A percentile compares a stretch with the other conserved stretches of the same genome.
These are phyloP conservation scores for Schoenoplectus triqueter DNA, from an alignment of 202 grass and related monocot genomes.

Conservation along the genomic window DNA sequence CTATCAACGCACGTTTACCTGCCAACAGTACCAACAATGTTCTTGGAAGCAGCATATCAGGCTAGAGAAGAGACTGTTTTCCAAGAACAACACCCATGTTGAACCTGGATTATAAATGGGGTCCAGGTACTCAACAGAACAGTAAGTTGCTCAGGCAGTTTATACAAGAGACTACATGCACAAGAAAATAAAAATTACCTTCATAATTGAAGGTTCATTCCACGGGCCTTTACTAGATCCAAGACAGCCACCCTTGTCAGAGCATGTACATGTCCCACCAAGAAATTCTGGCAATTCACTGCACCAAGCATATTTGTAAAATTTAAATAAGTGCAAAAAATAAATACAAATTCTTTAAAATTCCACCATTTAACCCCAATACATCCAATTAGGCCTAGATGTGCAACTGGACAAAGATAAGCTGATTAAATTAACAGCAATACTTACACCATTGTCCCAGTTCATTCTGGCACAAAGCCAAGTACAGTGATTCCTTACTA, in stretches of 20 bases:
- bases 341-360: neutral
- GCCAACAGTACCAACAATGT: neutral
- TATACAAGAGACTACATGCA: neutral
- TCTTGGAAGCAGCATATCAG: neutral
- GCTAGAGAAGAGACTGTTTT: neutral
- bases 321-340: neutral
- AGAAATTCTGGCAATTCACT: constrained; percentile 84
- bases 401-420: neutral
- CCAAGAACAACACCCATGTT: neutral
- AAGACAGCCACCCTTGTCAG: constrained; percentile 66
- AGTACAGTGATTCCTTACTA: neutral
- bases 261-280: constrained; percentile 73
- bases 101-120: too few relatives aligned
- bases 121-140: neutral
- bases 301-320: constrained; percentile 27
- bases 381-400: neutral
- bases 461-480: constrained; percentile 8
- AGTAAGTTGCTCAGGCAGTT: neutral
- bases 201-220: constrained; percentile 75
- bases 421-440: neutral
- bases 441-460: neutral
- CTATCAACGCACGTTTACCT: neutral
- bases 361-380: neutral
- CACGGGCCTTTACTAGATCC: constrained; percentile 79
- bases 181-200: constrained; percentile 50